A percentile compares a stretch with the other conserved stretches of the same genome.
phyloP scores from a whole-genome alignment of 352 stramenopile species.

The Globisporangium iwayamae region DNA sequence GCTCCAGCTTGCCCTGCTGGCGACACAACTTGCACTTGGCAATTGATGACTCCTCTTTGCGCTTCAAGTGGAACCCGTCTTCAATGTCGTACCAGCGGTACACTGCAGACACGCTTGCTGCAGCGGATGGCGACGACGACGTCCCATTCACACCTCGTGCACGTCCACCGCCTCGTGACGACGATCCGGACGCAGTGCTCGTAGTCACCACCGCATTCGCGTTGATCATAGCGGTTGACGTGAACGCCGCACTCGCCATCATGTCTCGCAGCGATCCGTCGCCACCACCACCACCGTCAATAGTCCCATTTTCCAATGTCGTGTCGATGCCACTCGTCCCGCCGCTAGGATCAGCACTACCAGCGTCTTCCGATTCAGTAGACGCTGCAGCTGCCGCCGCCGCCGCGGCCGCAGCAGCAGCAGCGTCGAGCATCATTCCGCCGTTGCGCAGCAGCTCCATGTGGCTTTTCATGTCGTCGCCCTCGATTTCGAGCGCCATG shows the following conservation, averaged over 20 bases:
- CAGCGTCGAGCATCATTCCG: conserved; percentile 10
- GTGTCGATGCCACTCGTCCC: neutral
- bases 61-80: conserved; percentile 50
- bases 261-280: neutral
- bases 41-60: conserved; percentile 69
- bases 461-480: conserved; percentile 18
- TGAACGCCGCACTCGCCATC: conserved; percentile 1
- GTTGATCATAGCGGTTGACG: neutral
- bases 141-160: neutral
- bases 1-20: conserved; percentile 54
- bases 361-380: neutral
- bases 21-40: conserved; percentile 61
- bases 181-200: neutral
- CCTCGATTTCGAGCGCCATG: conserved; percentile 17
- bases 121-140: neutral
- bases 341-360: neutral
- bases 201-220: neutral
- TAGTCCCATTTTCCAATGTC: neutral
- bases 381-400: neutral
- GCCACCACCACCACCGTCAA: neutral
- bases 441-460: conserved; percentile 16
- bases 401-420: neutral
- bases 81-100: conserved; percentile 82
- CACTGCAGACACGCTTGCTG: conserved; percentile 49
- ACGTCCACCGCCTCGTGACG: neutral